Evolutionary conservation across 305 asterid species (phyloP).

Genomic region (Rubia occidens): DNA sequence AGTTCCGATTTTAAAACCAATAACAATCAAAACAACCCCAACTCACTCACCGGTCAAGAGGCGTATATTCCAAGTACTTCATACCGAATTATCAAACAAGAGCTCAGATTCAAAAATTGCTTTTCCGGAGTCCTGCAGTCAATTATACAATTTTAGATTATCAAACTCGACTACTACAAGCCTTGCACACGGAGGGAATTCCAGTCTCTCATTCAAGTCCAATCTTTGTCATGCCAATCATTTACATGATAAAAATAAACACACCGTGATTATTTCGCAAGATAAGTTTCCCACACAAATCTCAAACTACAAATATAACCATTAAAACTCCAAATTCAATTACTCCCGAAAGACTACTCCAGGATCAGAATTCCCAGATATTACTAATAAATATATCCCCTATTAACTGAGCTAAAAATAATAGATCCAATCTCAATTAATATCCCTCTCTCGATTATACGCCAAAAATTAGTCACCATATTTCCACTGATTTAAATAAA

Average conservation of each 20-base stretch:
- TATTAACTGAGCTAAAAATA: background rate
- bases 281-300: background rate
- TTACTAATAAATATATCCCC: background rate
- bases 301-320: background rate
- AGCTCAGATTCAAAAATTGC: background rate
- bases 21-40: background rate
- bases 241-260: background rate
- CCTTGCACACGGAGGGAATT: background rate
- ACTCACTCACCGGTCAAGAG: constrained; percentile 60
- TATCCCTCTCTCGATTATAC: background rate
- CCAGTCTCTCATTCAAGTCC: background rate
- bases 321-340: background rate
- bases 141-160: background rate
- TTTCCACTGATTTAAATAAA: background rate
- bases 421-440: background rate
- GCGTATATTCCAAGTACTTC: constrained; percentile 92
- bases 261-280: background rate
- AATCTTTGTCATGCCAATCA: background rate
- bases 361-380: background rate
- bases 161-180: background rate
- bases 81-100: constrained; percentile 25
- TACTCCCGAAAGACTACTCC: background rate
- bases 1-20: background rate
- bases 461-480: background rate
- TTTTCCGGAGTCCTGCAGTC: constrained; percentile 3